Evolutionary conservation across 805 yeast species (phyloP).

Genomic region (Candida xyloterini): DNA sequence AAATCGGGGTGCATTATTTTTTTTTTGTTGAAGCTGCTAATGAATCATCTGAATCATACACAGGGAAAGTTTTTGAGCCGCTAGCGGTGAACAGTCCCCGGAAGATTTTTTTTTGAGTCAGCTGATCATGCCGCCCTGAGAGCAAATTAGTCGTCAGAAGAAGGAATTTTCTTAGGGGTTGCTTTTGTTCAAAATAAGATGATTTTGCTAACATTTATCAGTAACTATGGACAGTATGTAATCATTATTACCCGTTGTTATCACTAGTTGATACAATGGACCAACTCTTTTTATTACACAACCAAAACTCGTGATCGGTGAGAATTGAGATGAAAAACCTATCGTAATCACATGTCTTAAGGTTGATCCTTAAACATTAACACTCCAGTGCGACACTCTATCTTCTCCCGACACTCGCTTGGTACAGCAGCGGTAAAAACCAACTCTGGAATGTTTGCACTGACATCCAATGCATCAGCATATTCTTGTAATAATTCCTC

Average conservation of each 20-base stretch:
- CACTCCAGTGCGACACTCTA: constrained; percentile 23
- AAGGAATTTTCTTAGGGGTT: too few relatives aligned
- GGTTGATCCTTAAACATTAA: constrained; percentile 16
- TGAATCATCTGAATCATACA: constrained; percentile 15
- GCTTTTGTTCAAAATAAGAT: too few relatives aligned
- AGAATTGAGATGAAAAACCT: background rate
- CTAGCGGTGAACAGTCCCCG: too few relatives aligned
- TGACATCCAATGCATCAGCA: constrained; percentile 12
- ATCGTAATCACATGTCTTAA: background rate
- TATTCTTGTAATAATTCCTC: constrained; percentile 16
- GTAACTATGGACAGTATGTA: too few relatives aligned
- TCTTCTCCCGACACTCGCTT: constrained; percentile 7
- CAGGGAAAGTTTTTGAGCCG: background rate
- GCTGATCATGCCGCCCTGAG: too few relatives aligned
- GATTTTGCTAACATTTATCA: too few relatives aligned
- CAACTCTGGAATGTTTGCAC: constrained; percentile 27
- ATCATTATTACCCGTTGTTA: too few relatives aligned
- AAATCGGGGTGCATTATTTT: background rate
- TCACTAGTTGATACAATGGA: too few relatives aligned
- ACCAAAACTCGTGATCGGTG: too few relatives aligned
- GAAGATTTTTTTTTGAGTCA: too few relatives aligned
- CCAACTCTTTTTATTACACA: too few relatives aligned
- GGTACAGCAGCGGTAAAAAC: constrained; percentile 19
- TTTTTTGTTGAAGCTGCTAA: constrained; percentile 3
- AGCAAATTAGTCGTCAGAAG: too few relatives aligned